Base-by-base conservation (phyloP, 371 early-diverging fungal species). In the Saksenaea oblongispora region DNA sequence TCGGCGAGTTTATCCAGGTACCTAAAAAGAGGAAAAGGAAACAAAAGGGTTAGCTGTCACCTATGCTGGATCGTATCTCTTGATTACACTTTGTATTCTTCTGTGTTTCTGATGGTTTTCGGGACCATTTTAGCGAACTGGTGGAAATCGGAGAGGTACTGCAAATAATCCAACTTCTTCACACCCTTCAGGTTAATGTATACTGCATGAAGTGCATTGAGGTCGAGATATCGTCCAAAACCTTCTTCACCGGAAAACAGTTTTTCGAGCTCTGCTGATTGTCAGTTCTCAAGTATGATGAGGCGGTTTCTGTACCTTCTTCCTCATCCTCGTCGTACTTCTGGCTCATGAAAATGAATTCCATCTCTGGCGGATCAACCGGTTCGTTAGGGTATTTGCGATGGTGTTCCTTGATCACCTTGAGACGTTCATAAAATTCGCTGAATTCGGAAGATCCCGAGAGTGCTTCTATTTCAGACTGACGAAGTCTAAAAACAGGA, bases 241-340 rank as follows among this genome's bases (percentile, higher is more conserved):
- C 83, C 74, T 76, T 98, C 98, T 77, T 97, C 98, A 18, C 97
- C 98, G 22, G 94, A 91, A 72, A 97, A 98, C 71, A 91, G 66
- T 41, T 83, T 87, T 58, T 97, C 96, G 44, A 97, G 70, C 31
- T 87, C 91, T 83, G 71, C 54, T 34, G 41, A 11, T n/a, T 35
- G 17, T 51, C 35, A 58, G 31, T 31, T 4, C 31, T 31, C 31
- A 7, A 31, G 28, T 53, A 34, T 63, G 44, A 37, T 7, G 17
- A 14, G 36, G 31, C 56, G 42, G 44, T 14, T n/a, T n/a, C 53
- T 47, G 36, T 51, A 28, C 56, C 65, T 37, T 67, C 54, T 34
- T 62, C 54, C 24, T 57, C 60, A 9, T 86, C 85, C 35, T 83
- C 84, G 2, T 88, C 84, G 34, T 72, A 69, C 15, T 72, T 70